Conservation (phyloP, 2,329 filamentous ascomycete species). For the Trichoderma sp. region DNA sequence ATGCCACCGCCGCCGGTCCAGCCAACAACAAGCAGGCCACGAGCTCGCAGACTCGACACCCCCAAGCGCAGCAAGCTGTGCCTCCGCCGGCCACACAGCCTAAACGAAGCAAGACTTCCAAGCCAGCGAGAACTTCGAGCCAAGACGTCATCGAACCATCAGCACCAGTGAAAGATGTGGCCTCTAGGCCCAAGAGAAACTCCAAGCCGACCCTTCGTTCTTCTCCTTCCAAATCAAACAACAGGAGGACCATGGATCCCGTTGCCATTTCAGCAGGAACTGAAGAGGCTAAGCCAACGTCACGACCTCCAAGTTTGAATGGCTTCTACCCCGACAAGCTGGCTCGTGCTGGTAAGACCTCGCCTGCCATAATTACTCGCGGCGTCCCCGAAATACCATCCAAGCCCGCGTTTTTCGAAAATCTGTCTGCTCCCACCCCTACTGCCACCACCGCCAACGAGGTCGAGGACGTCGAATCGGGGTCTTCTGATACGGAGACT, state of each 20-base stretch:
- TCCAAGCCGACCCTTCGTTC: constrained; percentile 25
- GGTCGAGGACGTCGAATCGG: constrained; percentile 21
- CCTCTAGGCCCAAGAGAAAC: constrained; percentile 18
- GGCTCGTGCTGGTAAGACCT: constrained; percentile 31
- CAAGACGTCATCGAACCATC: constrained; percentile 1
- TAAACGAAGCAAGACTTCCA: neutral
- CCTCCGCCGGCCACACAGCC: neutral
- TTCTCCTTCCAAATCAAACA: constrained; percentile 30
- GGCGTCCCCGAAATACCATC: constrained; percentile 36
- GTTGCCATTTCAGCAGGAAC: constrained; percentile 25
- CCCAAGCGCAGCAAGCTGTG: neutral
- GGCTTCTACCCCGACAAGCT: constrained; percentile 36
- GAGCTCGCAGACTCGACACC: neutral
- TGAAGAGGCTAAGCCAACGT: constrained; percentile 32
- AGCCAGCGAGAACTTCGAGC: neutral
- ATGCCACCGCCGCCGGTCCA: neutral
- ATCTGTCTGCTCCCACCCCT: constrained; percentile 31
- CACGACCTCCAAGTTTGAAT: constrained; percentile 32
- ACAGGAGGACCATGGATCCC: constrained; percentile 33
- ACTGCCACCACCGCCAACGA: neutral
- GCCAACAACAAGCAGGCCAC: neutral
- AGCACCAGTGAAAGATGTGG: constrained; percentile 11
- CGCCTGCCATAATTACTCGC: constrained; percentile 27
- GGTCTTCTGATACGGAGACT: constrained; percentile 24
- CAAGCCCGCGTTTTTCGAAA: constrained; percentile 40